phyloP scores from a whole-genome alignment of 345 rosid genomes.

The Euphorbia lathyris region DNA sequence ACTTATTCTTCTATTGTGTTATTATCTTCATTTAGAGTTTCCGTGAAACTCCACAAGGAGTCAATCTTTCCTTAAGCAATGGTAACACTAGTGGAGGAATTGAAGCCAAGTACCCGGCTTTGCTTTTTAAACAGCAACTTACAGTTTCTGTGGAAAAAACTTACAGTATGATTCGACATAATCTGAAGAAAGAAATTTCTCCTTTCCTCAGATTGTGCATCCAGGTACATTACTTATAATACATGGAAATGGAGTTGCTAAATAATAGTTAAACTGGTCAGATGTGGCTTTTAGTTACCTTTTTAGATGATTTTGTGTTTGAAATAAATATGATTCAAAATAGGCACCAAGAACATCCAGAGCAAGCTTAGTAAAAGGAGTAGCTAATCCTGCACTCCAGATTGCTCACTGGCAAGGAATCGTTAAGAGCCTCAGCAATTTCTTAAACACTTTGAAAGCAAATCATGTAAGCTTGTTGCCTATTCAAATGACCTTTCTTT shows the following conservation, averaged over 20 bases:
- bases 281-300: not conserved
- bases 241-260: too few relatives aligned
- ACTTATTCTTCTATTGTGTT: constrained; percentile 14
- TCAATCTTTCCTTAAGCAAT: constrained; percentile 65
- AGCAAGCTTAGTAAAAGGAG: constrained; percentile 94
- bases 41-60: constrained; percentile 90
- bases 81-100: constrained; percentile 60
- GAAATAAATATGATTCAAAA: constrained; percentile 19
- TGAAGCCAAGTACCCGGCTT: constrained; percentile 95
- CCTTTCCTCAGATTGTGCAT: constrained; percentile 95
- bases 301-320: not conserved
- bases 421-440: constrained; percentile 87
- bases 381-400: constrained; percentile 74
- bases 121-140: constrained; percentile 95
- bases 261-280: not conserved
- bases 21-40: constrained; percentile 53
- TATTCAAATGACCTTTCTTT: not conserved
- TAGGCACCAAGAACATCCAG: constrained; percentile 99
- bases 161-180: constrained; percentile 94
- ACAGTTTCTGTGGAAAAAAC: constrained; percentile 95
- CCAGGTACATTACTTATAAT: constrained; percentile 49
- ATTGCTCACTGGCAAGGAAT: constrained; percentile 98
- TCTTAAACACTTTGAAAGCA: constrained; percentile 67
- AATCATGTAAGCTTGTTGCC: constrained; percentile 51
- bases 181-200: constrained; percentile 92